Evolutionary conservation across 2,329 filamentous ascomycete species (phyloP).

Genomic region (Fusarium sp.): DNA sequence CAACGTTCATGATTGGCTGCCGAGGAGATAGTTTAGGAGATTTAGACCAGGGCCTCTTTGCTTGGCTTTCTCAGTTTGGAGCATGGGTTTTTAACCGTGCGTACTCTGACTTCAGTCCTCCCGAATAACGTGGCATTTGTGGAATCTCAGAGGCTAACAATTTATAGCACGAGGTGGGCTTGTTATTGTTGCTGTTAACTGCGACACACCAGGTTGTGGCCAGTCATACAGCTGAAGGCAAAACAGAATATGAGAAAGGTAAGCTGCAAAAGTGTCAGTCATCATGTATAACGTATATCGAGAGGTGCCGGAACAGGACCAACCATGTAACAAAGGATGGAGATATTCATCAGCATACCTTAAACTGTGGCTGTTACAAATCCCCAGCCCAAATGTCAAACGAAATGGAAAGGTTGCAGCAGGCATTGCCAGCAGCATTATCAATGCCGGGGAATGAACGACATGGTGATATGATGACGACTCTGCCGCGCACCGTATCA

Average conservation of each 20-base stretch:
- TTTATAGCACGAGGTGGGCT: neutral
- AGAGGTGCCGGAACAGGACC: neutral
- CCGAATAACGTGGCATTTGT: constrained; percentile 32
- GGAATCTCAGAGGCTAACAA: constrained; percentile 2
- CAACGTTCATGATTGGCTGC: constrained; percentile 32
- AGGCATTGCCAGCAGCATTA: constrained; percentile 3
- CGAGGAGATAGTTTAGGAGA: neutral
- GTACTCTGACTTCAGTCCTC: constrained; percentile 13
- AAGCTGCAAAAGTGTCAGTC: neutral
- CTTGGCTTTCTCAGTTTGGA: constrained; percentile 1
- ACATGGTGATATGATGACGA: constrained; percentile 29
- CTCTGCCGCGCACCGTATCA: constrained; percentile 5
- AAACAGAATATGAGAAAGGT: neutral
- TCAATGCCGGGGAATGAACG: constrained; percentile 20
- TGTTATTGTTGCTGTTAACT: neutral
- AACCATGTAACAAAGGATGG: neutral
- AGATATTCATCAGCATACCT: neutral
- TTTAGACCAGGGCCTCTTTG: constrained; percentile 1
- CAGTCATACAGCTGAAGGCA: neutral
- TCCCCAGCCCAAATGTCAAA: neutral
- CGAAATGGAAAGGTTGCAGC: constrained; percentile 13
- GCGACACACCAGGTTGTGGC: neutral
- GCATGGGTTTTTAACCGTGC: constrained; percentile 21
- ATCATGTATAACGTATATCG: neutral
- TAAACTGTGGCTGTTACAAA: neutral